Conservation (phyloP, 257 asterid species). For the Voacanga thouarsii region DNA sequence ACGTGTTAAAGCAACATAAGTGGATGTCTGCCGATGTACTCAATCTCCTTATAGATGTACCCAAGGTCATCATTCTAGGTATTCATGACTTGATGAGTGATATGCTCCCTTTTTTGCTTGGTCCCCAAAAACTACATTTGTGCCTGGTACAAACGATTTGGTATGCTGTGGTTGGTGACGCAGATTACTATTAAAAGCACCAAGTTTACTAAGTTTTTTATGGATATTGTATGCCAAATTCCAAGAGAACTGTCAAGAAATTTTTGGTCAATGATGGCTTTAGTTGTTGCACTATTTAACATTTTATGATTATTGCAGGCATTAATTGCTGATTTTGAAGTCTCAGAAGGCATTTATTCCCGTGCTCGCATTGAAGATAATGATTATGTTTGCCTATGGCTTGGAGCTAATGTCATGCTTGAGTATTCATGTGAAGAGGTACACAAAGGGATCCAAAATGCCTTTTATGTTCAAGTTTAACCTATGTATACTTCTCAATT, state of each 20-base stretch:
- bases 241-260: background rate
- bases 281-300: background rate
- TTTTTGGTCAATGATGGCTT: background rate
- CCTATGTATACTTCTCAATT: background rate
- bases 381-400: constrained; percentile 91
- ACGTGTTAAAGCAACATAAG: background rate
- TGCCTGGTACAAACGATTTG: background rate
- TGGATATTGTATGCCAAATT: background rate
- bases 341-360: constrained; percentile 92
- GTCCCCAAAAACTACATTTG: constrained; percentile 3
- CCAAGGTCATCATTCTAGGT: background rate
- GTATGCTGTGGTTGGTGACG: background rate
- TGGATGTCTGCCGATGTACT: background rate
- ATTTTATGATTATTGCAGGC: constrained; percentile 42
- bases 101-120: background rate
- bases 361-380: constrained; percentile 68
- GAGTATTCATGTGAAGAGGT: constrained; percentile 93
- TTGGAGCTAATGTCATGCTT: constrained; percentile 97
- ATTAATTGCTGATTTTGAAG: constrained; percentile 81
- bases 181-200: background rate
- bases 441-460: constrained; percentile 8
- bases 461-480: constrained; percentile 12
- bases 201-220: background rate
- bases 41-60: background rate
- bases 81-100: background rate